These are phyloP conservation scores for Cephaloascus albidus DNA, from an alignment of 805 yeast genomes.

Conservation along the genomic window DNA sequence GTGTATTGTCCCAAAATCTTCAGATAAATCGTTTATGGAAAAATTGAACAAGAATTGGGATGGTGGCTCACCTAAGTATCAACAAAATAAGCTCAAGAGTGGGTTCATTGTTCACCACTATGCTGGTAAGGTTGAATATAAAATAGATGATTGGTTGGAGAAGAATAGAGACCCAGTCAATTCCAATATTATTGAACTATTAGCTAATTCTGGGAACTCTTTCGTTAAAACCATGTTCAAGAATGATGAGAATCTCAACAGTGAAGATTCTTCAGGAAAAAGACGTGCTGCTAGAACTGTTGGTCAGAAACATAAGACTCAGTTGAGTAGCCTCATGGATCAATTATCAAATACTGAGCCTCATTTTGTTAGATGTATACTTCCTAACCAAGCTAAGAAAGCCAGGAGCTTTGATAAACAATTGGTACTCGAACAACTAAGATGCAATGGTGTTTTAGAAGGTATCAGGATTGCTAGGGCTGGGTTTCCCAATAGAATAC, in stretches of 20 bases:
- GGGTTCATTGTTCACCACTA: slow-evolving; percentile 87
- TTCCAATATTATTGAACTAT: slow-evolving; percentile 56
- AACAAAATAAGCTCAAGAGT: slow-evolving; percentile 60
- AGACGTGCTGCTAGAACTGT: slow-evolving; percentile 54
- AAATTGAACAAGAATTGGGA: slow-evolving; percentile 66
- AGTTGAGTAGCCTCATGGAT: slow-evolving; percentile 58
- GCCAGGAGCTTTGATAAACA: slow-evolving; percentile 65
- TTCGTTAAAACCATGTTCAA: slow-evolving; percentile 51
- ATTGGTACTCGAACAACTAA: slow-evolving; percentile 76
- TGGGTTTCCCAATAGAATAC: slow-evolving; percentile 90
- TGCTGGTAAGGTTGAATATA: slow-evolving; percentile 94
- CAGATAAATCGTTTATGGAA: slow-evolving; percentile 74
- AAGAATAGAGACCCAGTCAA: slow-evolving; percentile 92
- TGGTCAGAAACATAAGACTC: slow-evolving; percentile 84
- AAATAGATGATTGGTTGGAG: slow-evolving; percentile 86
- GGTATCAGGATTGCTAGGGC: slow-evolving; percentile 96
- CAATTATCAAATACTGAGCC: slow-evolving; percentile 81
- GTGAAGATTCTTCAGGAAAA: slow-evolving; percentile 8
- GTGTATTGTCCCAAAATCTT: slow-evolving; percentile 86
- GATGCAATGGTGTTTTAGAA: slow-evolving; percentile 97
- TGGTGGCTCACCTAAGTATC: slow-evolving; percentile 40
- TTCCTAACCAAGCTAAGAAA: slow-evolving; percentile 74
- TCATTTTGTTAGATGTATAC: slow-evolving; percentile 91
- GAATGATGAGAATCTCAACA: slow-evolving; percentile 17
- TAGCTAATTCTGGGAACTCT: slow-evolving; percentile 45